Percentiles rank a stretch among this genome's conserved stretches.
These are phyloP conservation scores for Aaosphaeria pasadenensis DNA, from an alignment of 2,329 filamentous ascomycete species.

Conservation along the genomic window DNA sequence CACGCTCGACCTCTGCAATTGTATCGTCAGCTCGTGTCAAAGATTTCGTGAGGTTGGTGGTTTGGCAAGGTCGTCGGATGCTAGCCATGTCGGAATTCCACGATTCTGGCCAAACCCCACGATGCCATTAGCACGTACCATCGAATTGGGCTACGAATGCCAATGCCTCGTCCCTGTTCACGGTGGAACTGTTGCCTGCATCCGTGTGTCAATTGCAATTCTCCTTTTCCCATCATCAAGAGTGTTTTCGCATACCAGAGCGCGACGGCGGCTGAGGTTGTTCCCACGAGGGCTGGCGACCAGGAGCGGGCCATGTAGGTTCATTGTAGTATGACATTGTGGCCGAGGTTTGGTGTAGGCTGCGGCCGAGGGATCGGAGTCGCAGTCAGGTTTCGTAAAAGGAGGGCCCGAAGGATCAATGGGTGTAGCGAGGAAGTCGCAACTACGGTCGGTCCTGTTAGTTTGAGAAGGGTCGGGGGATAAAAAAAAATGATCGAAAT, in stretches of 20 bases:
- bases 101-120: not conserved
- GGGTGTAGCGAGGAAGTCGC: slow-evolving; percentile 8
- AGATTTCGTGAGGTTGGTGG: no score
- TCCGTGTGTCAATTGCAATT: slow-evolving; percentile 21
- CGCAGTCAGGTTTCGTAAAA: slow-evolving; percentile 8
- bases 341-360: slow-evolving; percentile 4
- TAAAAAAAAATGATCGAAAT: slow-evolving; percentile 8
- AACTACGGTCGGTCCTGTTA: no score
- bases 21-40: not conserved
- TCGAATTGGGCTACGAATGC: slow-evolving; percentile 88
- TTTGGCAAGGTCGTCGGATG: no score
- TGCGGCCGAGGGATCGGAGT: slow-evolving; percentile 4
- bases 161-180: slow-evolving; percentile 63
- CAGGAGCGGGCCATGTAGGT: slow-evolving; percentile 58
- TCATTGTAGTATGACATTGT: slow-evolving; percentile 70
- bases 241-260: slow-evolving; percentile 55
- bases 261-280: slow-evolving; percentile 69
- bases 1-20: slow-evolving; percentile 82
- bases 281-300: slow-evolving; percentile 68
- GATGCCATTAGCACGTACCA: slow-evolving; percentile 57
- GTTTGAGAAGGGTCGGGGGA: not conserved
- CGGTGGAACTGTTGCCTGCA: slow-evolving; percentile 70
- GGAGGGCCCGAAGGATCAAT: slow-evolving; percentile 8
- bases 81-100: not conserved
- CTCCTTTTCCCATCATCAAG: slow-evolving; percentile 7